phyloP scores from a whole-genome alignment of 352 stramenopile genomes.

The Phytophthora lateralis region DNA sequence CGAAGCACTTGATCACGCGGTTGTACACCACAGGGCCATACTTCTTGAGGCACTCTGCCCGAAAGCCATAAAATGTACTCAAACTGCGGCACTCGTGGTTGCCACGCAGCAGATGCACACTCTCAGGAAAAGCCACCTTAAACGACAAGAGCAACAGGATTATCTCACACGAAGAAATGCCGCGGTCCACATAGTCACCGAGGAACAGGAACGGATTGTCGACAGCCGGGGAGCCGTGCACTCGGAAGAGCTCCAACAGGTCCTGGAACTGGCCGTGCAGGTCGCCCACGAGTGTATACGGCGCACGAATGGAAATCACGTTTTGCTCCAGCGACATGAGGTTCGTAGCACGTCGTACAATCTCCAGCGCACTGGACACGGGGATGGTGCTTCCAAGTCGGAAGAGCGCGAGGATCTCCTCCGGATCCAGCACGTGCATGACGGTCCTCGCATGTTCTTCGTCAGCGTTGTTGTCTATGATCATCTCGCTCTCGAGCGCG shows the following conservation, averaged over 20 bases:
- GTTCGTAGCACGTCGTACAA: conserved; percentile 62
- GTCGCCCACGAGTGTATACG: conserved; percentile 76
- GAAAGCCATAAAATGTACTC: conserved; percentile 99
- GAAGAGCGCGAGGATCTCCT: conserved; percentile 39
- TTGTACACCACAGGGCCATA: conserved; percentile 83
- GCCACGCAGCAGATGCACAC: conserved; percentile 98
- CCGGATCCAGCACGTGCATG: conserved; percentile 33
- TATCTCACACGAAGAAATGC: conserved; percentile 97
- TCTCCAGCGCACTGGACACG: conserved; percentile 55
- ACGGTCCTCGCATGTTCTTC: conserved; percentile 20
- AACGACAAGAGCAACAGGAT: conserved; percentile 97
- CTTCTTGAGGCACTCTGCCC: conserved; percentile 95
- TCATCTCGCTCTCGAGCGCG: conserved; percentile 37
- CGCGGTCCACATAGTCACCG: conserved; percentile 92
- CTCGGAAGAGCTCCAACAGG: conserved; percentile 86
- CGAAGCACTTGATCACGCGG: conserved; percentile 83
- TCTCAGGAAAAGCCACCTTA: conserved; percentile 98
- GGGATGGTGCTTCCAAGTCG: conserved; percentile 48
- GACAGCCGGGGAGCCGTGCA: conserved; percentile 50
- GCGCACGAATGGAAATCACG: conserved; percentile 52
- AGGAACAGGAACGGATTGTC: conserved; percentile 98
- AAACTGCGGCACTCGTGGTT: conserved; percentile 99
- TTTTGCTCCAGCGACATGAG: conserved; percentile 67
- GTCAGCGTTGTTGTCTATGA: conserved; percentile 40
- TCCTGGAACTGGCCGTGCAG: conserved; percentile 99